Evolutionary conservation across 257 asterid genomes (phyloP), one percentile per base, ranked within the genome.

Genomic region (Solanum megistacrolobum): DNA sequence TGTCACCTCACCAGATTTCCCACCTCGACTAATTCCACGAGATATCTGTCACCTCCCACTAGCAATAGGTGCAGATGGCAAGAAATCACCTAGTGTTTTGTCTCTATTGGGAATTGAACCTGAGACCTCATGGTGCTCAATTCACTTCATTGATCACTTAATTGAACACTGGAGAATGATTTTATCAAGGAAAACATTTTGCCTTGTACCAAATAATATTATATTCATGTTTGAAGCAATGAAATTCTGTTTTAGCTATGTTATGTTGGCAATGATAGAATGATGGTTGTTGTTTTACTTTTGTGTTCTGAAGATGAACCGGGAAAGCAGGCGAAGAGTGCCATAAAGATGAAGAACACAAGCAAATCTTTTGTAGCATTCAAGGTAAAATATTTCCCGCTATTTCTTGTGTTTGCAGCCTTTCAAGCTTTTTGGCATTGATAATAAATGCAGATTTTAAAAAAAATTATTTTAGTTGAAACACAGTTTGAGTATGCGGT

Each of bases 291-390:
- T 81, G 85, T 82, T 87, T 62, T 71, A 23, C 34, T 88, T 52
- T 21, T 83, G 27, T 35, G 11, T 88, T 68, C 71, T 88, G 86
- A 38, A 88, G 90, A 88, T 88, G 90, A 88, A 88, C 88, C 90
- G 1, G 90, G 90, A 20, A 88, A 88, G 81, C 90, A 88, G 82
- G 90, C 60, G 9, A 85, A 78, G 43, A 88, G 90, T 88, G 90
- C 88, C 16, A 60, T 88, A n/a, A 85, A 34, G 86, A 86, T 88
- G 10, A 88, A 85, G 88, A 88, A 88, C 76, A 23, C 62, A 10
- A 88, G 83, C 88, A 88, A 74, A 86, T 85, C 73, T 43, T 60
- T 20, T 88, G 88, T 88, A 2, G 90, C 90, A 14, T 88, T 88
- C 75, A 84, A 88, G 90, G 87, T 88, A 46, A 38, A 38, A 10